Conservation (phyloP, 164 flowering plant species). For the Annona cherimola region DNA sequence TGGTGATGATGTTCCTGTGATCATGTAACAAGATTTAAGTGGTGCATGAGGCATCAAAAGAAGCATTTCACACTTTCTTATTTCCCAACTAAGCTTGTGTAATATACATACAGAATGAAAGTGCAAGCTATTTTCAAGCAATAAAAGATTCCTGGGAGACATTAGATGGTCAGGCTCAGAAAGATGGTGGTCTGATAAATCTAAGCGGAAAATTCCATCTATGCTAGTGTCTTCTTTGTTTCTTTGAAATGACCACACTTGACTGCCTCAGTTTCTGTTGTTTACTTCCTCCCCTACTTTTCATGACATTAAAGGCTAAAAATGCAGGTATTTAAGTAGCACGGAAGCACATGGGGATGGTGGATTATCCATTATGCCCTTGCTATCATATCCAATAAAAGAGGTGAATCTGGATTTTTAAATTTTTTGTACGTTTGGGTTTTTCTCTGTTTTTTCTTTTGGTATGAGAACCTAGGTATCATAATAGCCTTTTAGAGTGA, state of each 20-base stretch:
- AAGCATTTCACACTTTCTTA: not conserved
- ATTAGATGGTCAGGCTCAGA: slow-evolving; percentile 40
- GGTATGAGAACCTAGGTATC: not conserved
- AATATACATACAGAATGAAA: slow-evolving; percentile 52
- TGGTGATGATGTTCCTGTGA: no score
- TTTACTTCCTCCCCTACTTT: not conserved
- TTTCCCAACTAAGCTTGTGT: not conserved
- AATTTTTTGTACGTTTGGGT: not conserved
- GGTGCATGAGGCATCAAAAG: not conserved
- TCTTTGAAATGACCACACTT: not conserved
- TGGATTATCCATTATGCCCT: slow-evolving; percentile 85
- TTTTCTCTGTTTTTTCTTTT: not conserved
- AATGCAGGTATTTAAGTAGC: slow-evolving; percentile 50
- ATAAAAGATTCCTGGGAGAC: slow-evolving; percentile 76
- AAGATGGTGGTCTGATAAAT: slow-evolving; percentile 43
- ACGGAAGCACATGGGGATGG: slow-evolving; percentile 73
- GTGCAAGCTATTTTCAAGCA: slow-evolving; percentile 60
- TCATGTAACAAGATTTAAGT: no score
- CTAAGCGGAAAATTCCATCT: slow-evolving; percentile 56
- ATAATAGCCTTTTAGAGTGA: no score
- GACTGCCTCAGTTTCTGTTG: not conserved
- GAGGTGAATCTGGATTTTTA: slow-evolving; percentile 43
- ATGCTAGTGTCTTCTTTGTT: slow-evolving; percentile 44
- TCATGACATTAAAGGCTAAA: not conserved
- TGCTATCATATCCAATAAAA: slow-evolving; percentile 81